Base-by-base conservation (phyloP, 2,329 filamentous ascomycete species). In the Pseudogymnoascus sp. region DNA sequence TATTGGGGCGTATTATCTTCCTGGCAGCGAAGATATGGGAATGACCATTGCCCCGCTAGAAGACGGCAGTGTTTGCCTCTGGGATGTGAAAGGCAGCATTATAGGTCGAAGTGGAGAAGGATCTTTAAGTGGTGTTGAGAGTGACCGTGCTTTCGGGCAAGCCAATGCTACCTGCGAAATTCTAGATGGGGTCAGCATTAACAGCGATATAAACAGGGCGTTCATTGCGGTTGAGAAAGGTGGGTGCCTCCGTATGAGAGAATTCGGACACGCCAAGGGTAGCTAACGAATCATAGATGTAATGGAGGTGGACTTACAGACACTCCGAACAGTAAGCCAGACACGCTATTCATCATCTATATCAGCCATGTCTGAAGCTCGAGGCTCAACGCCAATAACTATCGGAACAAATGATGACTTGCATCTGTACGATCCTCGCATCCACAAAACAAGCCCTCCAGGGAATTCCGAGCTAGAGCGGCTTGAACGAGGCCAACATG, bases 41-140 rank as follows among this genome's bases (percentile, higher is more conserved):
- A 79, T 87, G 62, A 86, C 90, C 0, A 81, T 96, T 14, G 87
- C 89, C 0, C 91, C 92, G 1, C 78, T 96, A 6, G 91, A 96
- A 64, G 90, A 97, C 72, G 92, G 92, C 0, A 91, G 90, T 61
- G 82, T 97, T n/a, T 90, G 88, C 69, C 76, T 96, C 5, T 97
- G 92, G 92, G 89, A 96, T 71, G 78, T 90, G 61, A 82, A 81
- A 67, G 89, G 90, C 1, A 82, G 79, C 2, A 83, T 95, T 34
- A 68, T 90, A 10, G 85, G 83, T 0, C 82, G 82, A 66, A 95
- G 89, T 73, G 77, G 77, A 18, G 79, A 86, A 0, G 88, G 87
- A 0, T 79, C 93, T 7, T 79, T 96, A 14, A 86, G 87, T 63
- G 76, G 80, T n/a, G 79, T 81, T 64, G 78, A 79, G 2, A 75